phyloP scores from a whole-genome alignment of 2,329 filamentous ascomycete genomes.

The Fusarium redolens region DNA sequence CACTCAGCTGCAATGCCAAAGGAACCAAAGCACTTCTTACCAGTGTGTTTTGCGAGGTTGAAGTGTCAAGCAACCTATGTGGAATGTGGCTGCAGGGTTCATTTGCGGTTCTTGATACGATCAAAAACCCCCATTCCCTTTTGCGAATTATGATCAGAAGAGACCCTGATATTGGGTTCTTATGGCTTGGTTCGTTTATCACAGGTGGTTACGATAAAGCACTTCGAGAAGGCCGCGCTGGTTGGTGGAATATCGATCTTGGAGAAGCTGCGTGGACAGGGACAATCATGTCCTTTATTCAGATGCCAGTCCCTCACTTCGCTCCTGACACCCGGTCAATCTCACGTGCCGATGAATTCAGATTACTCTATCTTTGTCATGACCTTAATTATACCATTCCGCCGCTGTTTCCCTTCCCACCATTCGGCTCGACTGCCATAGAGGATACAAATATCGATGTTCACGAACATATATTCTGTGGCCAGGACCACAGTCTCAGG shows the following conservation, averaged over 20 bases:
- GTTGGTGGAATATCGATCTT: slow-evolving; percentile 31
- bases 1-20: slow-evolving; percentile 33
- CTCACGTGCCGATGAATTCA: slow-evolving; percentile 36
- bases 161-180: slow-evolving; percentile 29
- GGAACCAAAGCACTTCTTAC: slow-evolving; percentile 26
- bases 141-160: slow-evolving; percentile 24
- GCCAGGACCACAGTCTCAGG: background rate
- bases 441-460: slow-evolving; percentile 34
- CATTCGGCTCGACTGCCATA: slow-evolving; percentile 28
- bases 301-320: background rate
- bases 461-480: slow-evolving; percentile 22
- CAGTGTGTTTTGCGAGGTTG: slow-evolving; percentile 38
- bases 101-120: slow-evolving; percentile 26
- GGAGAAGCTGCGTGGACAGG: slow-evolving; percentile 29
- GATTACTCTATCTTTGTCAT: slow-evolving; percentile 30
- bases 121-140: slow-evolving; percentile 14
- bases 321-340: background rate
- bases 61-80: slow-evolving; percentile 31
- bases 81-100: slow-evolving; percentile 36
- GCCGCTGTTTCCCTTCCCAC: slow-evolving; percentile 30
- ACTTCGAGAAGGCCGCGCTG: slow-evolving; percentile 12
- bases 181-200: slow-evolving; percentile 40
- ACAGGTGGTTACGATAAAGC: slow-evolving; percentile 4
- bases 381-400: slow-evolving; percentile 10
- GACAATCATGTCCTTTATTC: slow-evolving; percentile 28